Base-by-base conservation (phyloP, 352 stramenopile species). In the Plasmopara muralis region DNA sequence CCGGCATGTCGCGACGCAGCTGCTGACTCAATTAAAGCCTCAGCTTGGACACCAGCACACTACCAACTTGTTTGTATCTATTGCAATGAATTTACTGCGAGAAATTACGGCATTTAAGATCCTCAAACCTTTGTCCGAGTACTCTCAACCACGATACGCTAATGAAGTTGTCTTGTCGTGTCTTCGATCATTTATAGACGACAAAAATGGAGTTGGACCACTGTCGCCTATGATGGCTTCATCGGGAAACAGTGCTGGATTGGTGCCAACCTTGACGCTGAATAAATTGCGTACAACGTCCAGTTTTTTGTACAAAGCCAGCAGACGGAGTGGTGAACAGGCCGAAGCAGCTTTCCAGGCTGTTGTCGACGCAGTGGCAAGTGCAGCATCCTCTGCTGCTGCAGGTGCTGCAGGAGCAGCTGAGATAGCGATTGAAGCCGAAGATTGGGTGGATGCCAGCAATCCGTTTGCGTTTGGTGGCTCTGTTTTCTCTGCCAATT, bases 331-430 rank as follows among this genome's bases (percentile, higher is more conserved):
- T 43, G 55, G 66, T 8, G 80, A 79, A 49, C 73, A 85, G 18
- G 80, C 77, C 4, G 80, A 90, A 61, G 80, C 80, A 34, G 80
- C 77, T 2, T 77, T 90, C 51, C 77, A 86, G 39, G 75, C 74
- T 20, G 65, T 88, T 6, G 72, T 88, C 6, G 77, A 86, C 33
- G 75, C 69, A 14, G 79, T 82, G 4, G 71, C 75, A 5, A 72
- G 65, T 14, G 73, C 74, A 4, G 77, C 73, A 0, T 73, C 77
- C 4, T 60, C 68, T 12, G 68, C 69, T 14, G 47, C 67, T 46
- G 48, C 50, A 29, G 62, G 51, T 18, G 53, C 69, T 47, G 55
- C 50, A 8, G 65, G 55, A n/a, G 52, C 53, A 5, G 41, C 52
- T 14, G 70, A 85, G 6, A 59, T 70, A 13, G 59, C 64, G 9